Evolutionary conservation across 768 basidiomycete genomes (phyloP), one percentile per base, ranked within the genome.

Genomic region (Phallus indusiatus): DNA sequence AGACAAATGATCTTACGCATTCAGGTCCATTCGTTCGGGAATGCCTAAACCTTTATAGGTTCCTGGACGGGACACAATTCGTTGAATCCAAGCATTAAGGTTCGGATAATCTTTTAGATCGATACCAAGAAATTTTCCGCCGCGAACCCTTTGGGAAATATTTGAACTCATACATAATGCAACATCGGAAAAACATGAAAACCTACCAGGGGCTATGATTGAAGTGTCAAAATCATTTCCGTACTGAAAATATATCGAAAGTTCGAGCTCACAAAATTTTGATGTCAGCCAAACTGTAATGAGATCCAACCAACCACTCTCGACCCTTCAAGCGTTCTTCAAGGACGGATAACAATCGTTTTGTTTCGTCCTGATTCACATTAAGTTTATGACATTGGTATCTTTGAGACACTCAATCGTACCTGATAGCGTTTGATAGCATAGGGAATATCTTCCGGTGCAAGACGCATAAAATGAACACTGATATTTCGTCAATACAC

Each of bases 341-440:
- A 48, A 94, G 79, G 4, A 94, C 93, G 18, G 81, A 74, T 67
- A 88, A 93, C 18, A 94, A 77, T 21, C 94, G 81, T 64, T 81
- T 83, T 1, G 89, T 88, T 76, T 95, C 94, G 24, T 42, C 42
- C 42, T 42, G 7, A 2, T 3, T 28, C 28, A 7, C 2, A 42
- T 42, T 42, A 42, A 2, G 12, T 5, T 42, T 10, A 42, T 5
- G 3, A 14, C 12, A 28, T 28, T 28, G 28, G 28, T 28, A 28
- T 42, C 12, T 14, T 12, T n/a, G 14, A 12, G 9, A 14, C 42
- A 22, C 4, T 22, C 50, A 51, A 51, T 51, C 21, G 18, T 33
- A 18, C 18, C 47, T 51, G 21, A 11, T 51, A 54, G 90, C 83
- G 83, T 71, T 64, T 59, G 42, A 67, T 66, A n/a, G 62, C 68